Conservation (phyloP, 2,329 filamentous ascomycete genomes). For the Ophiocordyceps polyrhachis-furcata region DNA sequence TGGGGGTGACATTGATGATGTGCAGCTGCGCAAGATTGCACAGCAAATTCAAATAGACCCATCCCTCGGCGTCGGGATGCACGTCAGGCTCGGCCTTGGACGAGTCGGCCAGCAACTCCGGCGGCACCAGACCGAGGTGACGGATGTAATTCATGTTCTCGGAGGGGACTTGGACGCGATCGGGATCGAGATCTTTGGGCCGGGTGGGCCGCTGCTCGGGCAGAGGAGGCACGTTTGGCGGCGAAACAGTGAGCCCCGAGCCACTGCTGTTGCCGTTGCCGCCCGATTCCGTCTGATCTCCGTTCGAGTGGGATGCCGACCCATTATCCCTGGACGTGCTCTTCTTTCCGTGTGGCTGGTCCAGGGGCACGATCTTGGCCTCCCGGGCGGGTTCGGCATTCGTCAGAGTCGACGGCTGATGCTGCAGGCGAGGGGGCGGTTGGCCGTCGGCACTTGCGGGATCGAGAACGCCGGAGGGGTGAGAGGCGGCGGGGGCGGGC, state of each 20-base stretch:
- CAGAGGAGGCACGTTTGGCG: conserved; percentile 15
- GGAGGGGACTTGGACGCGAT: conserved; percentile 53
- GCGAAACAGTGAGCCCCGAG: conserved; percentile 19
- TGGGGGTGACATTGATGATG: conserved; percentile 63
- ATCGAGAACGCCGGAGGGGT: conserved; percentile 2
- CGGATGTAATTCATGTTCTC: conserved; percentile 70
- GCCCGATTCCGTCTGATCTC: conserved; percentile 24
- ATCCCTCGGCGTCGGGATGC: conserved; percentile 48
- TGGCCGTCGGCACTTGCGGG: conserved; percentile 11
- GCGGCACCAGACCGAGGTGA: conserved; percentile 49
- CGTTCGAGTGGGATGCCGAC: conserved; percentile 28
- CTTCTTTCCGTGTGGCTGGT: conserved; percentile 18
- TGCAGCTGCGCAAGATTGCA: conserved; percentile 71
- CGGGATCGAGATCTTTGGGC: conserved; percentile 58
- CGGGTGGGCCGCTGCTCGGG: conserved; percentile 61
- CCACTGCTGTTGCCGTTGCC: conserved; percentile 13
- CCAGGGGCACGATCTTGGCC: conserved; percentile 24
- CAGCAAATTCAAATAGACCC: conserved; percentile 68
- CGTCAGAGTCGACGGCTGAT: conserved; percentile 15
- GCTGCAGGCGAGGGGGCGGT: conserved; percentile 9
- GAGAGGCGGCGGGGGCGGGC: conserved; percentile 2
- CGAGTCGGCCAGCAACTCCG: conserved; percentile 28
- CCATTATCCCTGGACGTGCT: conserved; percentile 21
- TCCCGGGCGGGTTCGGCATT: conserved; percentile 23
- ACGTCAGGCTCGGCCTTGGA: conserved; percentile 23